These are phyloP conservation scores for Chlorociboria aeruginascens DNA, from an alignment of 495 filamentous ascomycete genomes.

Conservation along the genomic window DNA sequence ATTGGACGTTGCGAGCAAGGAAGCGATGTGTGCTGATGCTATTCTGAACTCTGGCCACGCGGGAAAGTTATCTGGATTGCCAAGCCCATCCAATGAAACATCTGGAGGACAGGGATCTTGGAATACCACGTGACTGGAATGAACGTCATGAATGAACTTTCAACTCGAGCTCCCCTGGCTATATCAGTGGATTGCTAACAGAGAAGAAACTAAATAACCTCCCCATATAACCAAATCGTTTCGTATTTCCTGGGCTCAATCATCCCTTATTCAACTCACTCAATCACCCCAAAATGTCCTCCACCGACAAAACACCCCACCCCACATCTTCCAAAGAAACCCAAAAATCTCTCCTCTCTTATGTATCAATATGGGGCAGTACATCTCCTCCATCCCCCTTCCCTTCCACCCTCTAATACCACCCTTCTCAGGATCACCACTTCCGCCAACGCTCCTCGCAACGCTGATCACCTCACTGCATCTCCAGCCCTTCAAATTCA, in stretches of 20 bases:
- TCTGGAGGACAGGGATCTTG: neutral
- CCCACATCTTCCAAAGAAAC: conserved; percentile 1
- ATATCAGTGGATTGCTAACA: no score
- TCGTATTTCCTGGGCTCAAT: no score
- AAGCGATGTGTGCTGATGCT: neutral
- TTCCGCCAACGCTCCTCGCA: conserved; percentile 68
- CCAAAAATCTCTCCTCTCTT: conserved; percentile 38
- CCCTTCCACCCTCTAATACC: neutral
- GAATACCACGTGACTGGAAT: no score
- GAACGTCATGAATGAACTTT: no score
- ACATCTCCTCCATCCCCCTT: conserved; percentile 22
- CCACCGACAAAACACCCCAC: conserved; percentile 11
- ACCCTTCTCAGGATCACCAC: conserved; percentile 49
- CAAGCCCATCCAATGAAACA: neutral
- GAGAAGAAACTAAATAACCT: no score
- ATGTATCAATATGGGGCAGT: conserved; percentile 61
- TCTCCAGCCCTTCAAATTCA: conserved; percentile 56
- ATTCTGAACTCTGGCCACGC: neutral
- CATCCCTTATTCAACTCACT: no score
- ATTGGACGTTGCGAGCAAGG: neutral
- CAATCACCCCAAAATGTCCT: neutral
- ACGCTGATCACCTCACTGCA: conserved; percentile 70
- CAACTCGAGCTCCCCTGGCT: no score
- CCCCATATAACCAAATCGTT: no score
- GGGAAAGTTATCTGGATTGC: no score